Evolutionary conservation across 2,329 filamentous ascomycete species (phyloP), one percentile per base, ranked within the genome.

Genomic region (Exophiala xenobiotica): DNA sequence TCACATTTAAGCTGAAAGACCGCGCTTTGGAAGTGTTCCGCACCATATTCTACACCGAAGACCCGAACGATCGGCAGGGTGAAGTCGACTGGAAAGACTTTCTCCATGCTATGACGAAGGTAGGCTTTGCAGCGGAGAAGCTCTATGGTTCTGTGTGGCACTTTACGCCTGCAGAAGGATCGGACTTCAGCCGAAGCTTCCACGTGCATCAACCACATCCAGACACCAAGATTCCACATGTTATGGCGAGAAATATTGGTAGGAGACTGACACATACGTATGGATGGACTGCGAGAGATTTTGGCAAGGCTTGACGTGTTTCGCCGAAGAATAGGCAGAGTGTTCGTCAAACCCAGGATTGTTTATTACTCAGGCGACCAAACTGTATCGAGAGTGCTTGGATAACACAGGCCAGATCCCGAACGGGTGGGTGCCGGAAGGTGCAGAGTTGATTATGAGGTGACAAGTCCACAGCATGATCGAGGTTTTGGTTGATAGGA

Each of bases 161-260:
- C 8, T 85, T 85, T 54, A 70, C 67, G 11, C 76, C 76, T 3
- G 62, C 62, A 3, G 59, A 57, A 2, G 45, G 45, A 41, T 52
- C 73, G 18, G 70, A 75, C 46, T 68, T 74, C 0, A 67, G 74
- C 31, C 64, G 74, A 3, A 74, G 71, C 19, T 84, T 85, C 24
- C 77, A 81, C 47, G 80, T 84, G 54, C 79, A 85, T 55, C 79
- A 83, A 60, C 81, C 81, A 2, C 80, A 85, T 63, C 78, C 80
- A 0, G 62, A 61, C 1, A 66, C 67, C 1, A 83, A 83, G 64
- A 70, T 85, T 3, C 66, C 74, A 0, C 78, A 76, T 53, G 56
- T 58, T 1, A 64, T 63, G 33, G 78, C 77, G 0, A 68, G 78
- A 40, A 63, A 72, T 1, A 66, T 73, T 56, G 81, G 79, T 0